phyloP scores from a whole-genome alignment of 2,329 filamentous ascomycete species.

The Rhinocladiella similis region DNA sequence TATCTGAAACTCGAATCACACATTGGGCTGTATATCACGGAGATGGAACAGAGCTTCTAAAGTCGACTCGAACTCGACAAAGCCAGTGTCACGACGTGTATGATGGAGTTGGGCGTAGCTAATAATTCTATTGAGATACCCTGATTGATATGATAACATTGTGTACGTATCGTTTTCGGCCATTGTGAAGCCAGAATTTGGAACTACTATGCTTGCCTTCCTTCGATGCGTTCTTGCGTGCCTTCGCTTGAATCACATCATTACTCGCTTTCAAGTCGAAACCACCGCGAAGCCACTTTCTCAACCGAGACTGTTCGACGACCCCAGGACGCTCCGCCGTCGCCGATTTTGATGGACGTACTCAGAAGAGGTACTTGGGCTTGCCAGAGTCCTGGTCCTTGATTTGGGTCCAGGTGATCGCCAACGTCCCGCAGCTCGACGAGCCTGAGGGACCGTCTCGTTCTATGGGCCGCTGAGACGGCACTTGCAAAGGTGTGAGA shows the following conservation, averaged over 20 bases:
- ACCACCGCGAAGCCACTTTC: slow-evolving; percentile 66
- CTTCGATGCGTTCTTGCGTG: too few species aligned
- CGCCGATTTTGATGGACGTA: slow-evolving; percentile 50
- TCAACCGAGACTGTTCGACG: slow-evolving; percentile 60
- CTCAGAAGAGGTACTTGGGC: slow-evolving; percentile 64
- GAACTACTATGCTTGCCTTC: too few species aligned
- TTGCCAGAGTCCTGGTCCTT: slow-evolving; percentile 41
- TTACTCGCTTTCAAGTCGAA: slow-evolving; percentile 48
- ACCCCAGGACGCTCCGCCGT: slow-evolving; percentile 56
- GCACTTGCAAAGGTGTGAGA: slow-evolving; percentile 45
- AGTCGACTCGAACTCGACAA: background rate
- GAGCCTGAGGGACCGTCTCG: slow-evolving; percentile 37
- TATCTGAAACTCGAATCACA: slow-evolving; percentile 98
- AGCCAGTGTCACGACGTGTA: slow-evolving; percentile 14
- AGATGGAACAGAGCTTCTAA: slow-evolving; percentile 89
- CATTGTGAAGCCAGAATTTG: too few species aligned
- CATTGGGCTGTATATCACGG: slow-evolving; percentile 95
- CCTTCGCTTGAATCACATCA: too few species aligned
- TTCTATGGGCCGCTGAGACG: slow-evolving; percentile 39
- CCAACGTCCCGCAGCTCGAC: slow-evolving; percentile 42
- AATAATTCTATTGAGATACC: slow-evolving; percentile 35
- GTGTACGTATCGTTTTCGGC: too few species aligned
- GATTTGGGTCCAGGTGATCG: slow-evolving; percentile 33
- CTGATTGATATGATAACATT: slow-evolving; percentile 18
- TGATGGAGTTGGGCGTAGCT: slow-evolving; percentile 8